These are phyloP conservation scores for Daldinia loculata DNA, from an alignment of 495 filamentous ascomycete species.

Conservation along the genomic window DNA sequence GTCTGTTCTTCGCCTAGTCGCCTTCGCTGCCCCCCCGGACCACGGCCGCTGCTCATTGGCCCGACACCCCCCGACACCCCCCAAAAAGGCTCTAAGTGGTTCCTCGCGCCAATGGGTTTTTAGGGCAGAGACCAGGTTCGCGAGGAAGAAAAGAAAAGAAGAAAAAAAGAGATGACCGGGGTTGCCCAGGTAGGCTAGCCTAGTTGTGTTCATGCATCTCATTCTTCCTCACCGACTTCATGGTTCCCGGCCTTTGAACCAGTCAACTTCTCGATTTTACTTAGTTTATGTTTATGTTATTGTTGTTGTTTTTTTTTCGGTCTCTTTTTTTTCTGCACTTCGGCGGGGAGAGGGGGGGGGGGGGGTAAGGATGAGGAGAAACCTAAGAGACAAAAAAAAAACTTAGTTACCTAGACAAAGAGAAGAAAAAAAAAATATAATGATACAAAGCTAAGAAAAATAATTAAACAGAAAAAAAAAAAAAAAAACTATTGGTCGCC, in stretches of 20 bases:
- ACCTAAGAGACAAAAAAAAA: neutral
- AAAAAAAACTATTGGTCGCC: neutral
- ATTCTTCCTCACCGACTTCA: constrained; percentile 67
- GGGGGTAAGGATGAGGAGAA: neutral
- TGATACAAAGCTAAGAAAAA: neutral
- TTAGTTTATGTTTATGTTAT: neutral
- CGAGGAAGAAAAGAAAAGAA: neutral
- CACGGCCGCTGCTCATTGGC: constrained; percentile 38
- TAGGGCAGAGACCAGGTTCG: constrained; percentile 54
- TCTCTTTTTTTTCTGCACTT: neutral
- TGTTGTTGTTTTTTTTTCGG: neutral
- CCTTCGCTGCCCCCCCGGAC: constrained; percentile 42
- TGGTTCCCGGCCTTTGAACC: constrained; percentile 60
- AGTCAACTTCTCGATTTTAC: constrained; percentile 46
- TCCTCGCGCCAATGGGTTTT: constrained; percentile 46
- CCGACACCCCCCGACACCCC: constrained; percentile 33
- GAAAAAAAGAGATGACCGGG: constrained; percentile 29
- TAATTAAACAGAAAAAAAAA: neutral
- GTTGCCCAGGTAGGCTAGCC: constrained; percentile 49
- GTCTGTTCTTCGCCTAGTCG: constrained; percentile 62
- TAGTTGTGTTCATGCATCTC: constrained; percentile 65
- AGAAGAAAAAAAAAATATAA: neutral
- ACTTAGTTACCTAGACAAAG: neutral
- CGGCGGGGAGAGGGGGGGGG: neutral
- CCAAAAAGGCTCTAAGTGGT: constrained; percentile 41